phyloP scores from a whole-genome alignment of 2,329 filamentous ascomycete species.

The Sporothrix protearum region DNA sequence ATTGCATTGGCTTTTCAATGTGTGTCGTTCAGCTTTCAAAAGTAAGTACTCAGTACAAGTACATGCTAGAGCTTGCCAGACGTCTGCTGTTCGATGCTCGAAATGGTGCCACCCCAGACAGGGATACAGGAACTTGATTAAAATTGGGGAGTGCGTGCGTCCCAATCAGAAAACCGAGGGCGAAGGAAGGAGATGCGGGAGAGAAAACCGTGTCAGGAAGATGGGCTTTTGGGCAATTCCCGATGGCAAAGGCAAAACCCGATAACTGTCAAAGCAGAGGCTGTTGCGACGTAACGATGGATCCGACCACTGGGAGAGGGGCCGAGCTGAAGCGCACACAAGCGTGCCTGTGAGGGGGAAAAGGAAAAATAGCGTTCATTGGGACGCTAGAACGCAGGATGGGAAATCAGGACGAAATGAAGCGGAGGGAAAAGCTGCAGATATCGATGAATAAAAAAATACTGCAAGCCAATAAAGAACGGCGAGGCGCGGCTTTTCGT shows the following conservation, averaged over 20 bases:
- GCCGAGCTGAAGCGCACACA: neutral
- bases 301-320: constrained; percentile 14
- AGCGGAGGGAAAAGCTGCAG: neutral
- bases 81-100: constrained; percentile 5
- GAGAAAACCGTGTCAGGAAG: neutral
- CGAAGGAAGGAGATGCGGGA: neutral
- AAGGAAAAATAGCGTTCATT: neutral
- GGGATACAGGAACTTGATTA: neutral
- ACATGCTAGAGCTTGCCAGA: neutral
- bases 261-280: constrained; percentile 10
- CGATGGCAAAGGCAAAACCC: constrained; percentile 20
- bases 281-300: constrained; percentile 1
- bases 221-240: constrained; percentile 21
- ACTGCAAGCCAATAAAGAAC: neutral
- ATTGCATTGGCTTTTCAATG: neutral
- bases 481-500: neutral
- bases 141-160: neutral
- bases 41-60: neutral
- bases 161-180: neutral
- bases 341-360: neutral
- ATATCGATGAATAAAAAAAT: neutral
- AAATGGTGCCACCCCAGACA: constrained; percentile 14
- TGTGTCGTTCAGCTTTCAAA: neutral
- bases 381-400: neutral
- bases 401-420: neutral